Conservation (phyloP, 192 early-diverging fungal genomes). For the Backusella parvicylindrica region DNA sequence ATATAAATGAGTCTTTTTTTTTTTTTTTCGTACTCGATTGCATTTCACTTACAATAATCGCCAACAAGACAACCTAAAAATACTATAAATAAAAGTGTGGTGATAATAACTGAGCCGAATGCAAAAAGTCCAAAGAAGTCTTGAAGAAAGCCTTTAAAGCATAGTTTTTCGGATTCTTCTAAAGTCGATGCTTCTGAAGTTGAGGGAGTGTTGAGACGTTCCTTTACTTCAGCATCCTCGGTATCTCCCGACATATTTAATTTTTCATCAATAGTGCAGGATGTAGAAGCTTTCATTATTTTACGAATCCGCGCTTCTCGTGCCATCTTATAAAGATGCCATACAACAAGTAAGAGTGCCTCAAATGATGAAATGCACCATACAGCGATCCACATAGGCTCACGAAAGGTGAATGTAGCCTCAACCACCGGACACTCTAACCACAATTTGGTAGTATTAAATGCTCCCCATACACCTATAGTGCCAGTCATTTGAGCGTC, state of each 20-base stretch:
- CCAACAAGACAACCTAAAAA: constrained; percentile 61
- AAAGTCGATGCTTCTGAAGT: background rate
- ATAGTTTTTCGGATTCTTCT: constrained; percentile 34
- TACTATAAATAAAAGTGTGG: constrained; percentile 59
- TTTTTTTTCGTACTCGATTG: background rate
- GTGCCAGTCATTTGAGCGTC: background rate
- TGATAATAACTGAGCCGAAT: constrained; percentile 42
- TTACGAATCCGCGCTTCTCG: constrained; percentile 15
- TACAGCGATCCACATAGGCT: constrained; percentile 53
- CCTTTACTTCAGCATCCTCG: background rate
- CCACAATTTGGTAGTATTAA: constrained; percentile 35
- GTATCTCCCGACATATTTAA: background rate
- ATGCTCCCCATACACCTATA: constrained; percentile 5
- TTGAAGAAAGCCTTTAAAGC: constrained; percentile 61
- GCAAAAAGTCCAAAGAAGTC: constrained; percentile 52
- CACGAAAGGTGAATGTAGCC: constrained; percentile 42
- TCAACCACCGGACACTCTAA: constrained; percentile 41
- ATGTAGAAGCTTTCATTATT: background rate
- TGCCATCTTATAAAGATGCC: constrained; percentile 50
- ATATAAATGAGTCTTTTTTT: background rate
- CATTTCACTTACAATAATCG: constrained; percentile 63
- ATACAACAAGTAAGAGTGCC: constrained; percentile 37
- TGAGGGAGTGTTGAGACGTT: background rate
- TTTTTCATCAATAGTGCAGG: background rate
- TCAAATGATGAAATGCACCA: constrained; percentile 43